These are phyloP conservation scores for Didymella keratinophila DNA, from an alignment of 2,329 filamentous ascomycete species.

Conservation along the genomic window DNA sequence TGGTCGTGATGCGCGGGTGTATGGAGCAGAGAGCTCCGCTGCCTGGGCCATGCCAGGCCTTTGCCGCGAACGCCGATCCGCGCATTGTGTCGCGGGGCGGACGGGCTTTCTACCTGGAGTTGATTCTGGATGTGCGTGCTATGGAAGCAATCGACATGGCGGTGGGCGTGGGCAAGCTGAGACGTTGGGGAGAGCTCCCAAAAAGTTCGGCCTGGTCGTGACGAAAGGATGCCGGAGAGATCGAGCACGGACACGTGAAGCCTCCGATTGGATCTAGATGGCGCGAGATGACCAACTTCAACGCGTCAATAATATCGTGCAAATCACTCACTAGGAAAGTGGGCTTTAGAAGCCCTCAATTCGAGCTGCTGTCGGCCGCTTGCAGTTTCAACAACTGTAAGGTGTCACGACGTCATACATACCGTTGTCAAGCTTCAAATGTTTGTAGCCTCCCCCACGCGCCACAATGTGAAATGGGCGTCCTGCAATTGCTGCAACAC, in stretches of 20 bases:
- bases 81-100: slow-evolving; percentile 45
- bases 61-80: slow-evolving; percentile 41
- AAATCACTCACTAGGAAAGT: neutral
- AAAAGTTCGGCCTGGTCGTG: slow-evolving; percentile 44
- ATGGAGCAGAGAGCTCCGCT: slow-evolving; percentile 47
- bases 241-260: slow-evolving; percentile 33
- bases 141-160: slow-evolving; percentile 38
- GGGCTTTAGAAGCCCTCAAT: neutral
- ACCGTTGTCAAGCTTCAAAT: slow-evolving; percentile 14
- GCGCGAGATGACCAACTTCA: slow-evolving; percentile 20
- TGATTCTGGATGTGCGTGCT: slow-evolving; percentile 23
- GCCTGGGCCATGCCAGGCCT: slow-evolving; percentile 46
- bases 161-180: slow-evolving; percentile 25
- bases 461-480: neutral
- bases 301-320: slow-evolving; percentile 19
- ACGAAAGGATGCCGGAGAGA: slow-evolving; percentile 30
- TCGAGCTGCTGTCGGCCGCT: neutral
- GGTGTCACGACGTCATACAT: slow-evolving; percentile 19
- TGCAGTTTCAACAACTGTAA: neutral
- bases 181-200: slow-evolving; percentile 26
- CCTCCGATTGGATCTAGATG: slow-evolving; percentile 18
- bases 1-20: slow-evolving; percentile 35
- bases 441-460: slow-evolving; percentile 10
- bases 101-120: slow-evolving; percentile 35
- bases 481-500: neutral